Evolutionary conservation across 345 rosid species (phyloP).

Genomic region (Aurinia saxatilis): DNA sequence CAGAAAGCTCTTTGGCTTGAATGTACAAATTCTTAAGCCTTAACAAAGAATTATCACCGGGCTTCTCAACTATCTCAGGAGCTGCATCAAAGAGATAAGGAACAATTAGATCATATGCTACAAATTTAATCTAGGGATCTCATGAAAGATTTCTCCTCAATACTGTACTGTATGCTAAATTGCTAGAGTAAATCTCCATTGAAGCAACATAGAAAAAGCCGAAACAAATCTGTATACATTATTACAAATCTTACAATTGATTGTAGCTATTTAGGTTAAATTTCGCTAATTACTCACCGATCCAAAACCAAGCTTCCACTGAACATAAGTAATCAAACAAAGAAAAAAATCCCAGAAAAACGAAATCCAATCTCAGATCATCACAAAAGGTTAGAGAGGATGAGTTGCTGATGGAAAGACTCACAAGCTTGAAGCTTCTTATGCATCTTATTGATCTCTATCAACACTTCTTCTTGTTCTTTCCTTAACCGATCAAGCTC

Average conservation of each 20-base stretch:
- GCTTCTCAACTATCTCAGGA: slow-evolving; percentile 85
- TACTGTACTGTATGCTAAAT: neutral
- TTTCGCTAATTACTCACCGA: neutral
- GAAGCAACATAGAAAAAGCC: neutral
- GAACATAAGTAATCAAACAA: neutral
- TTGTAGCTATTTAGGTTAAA: neutral
- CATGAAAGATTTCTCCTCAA: too few relatives aligned
- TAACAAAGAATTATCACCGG: slow-evolving; percentile 55
- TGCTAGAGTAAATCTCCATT: neutral
- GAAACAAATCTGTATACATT: neutral
- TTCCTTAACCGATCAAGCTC: slow-evolving; percentile 88
- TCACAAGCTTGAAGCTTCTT: slow-evolving; percentile 73
- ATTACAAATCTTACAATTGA: neutral
- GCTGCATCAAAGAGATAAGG: slow-evolving; percentile 35
- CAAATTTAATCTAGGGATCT: too few relatives aligned
- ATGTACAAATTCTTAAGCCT: slow-evolving; percentile 47
- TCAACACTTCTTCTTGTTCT: slow-evolving; percentile 53
- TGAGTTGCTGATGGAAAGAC: too few relatives aligned
- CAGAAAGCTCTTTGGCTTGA: slow-evolving; percentile 70
- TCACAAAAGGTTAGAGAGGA: too few relatives aligned
- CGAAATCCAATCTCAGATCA: neutral
- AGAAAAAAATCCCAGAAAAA: neutral
- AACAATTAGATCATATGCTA: neutral
- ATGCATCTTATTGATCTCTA: slow-evolving; percentile 82
- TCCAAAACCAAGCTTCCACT: neutral